phyloP scores from a whole-genome alignment of 2,329 filamentous ascomycete genomes.

The Talaromyces verruculosus region DNA sequence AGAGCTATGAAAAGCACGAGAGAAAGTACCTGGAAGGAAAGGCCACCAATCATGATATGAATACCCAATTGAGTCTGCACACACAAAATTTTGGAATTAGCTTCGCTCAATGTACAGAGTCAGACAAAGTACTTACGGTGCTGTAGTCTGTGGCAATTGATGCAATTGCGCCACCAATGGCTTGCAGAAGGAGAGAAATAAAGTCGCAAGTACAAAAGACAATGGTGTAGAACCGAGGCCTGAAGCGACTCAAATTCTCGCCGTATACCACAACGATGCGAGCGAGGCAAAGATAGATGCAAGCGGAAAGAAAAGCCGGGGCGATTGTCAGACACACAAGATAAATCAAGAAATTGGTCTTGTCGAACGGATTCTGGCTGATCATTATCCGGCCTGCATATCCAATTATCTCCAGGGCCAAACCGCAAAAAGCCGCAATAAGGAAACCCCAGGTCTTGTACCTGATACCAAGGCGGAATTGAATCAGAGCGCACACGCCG shows the following conservation, averaged over 20 bases:
- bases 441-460: conserved; percentile 13
- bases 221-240: conserved; percentile 9
- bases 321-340: conserved; percentile 11
- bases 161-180: conserved; percentile 5
- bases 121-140: background rate
- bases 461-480: conserved; percentile 3
- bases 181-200: conserved; percentile 11
- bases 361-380: conserved; percentile 1
- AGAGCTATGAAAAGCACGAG: conserved; percentile 9
- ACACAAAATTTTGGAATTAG: background rate
- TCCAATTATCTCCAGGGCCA: conserved; percentile 9
- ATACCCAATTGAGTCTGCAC: conserved; percentile 2
- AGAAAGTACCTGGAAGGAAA: conserved; percentile 4
- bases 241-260: background rate
- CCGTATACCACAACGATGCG: conserved; percentile 11
- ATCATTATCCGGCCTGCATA: conserved; percentile 1
- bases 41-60: conserved; percentile 14
- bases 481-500: background rate
- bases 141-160: conserved; percentile 7
- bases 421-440: background rate
- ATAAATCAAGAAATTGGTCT: background rate
- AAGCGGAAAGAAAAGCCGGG: conserved; percentile 4
- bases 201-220: conserved; percentile 11
- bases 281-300: conserved; percentile 9
- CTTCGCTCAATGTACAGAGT: background rate